phyloP scores from a whole-genome alignment of 345 rosid species.

The Brassica rapa region DNA sequence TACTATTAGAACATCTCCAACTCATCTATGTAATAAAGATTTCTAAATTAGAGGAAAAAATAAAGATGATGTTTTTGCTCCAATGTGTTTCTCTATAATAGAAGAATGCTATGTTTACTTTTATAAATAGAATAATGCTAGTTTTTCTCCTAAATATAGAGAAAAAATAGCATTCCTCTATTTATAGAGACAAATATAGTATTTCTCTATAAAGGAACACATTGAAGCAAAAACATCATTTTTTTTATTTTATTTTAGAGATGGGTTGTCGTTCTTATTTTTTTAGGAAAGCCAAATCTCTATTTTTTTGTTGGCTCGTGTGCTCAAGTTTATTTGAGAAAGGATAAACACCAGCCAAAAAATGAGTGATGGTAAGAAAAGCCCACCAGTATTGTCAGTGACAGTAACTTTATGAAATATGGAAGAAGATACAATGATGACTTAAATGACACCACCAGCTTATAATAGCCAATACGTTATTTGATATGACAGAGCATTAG shows the following conservation, averaged over 20 bases:
- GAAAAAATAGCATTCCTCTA: no score
- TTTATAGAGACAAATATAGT: no score
- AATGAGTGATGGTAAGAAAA: slow-evolving; percentile 15
- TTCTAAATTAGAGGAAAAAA: no score
- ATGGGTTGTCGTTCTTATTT: background rate
- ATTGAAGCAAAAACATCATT: no score
- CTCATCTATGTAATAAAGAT: no score
- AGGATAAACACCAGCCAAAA: background rate
- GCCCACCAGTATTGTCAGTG: slow-evolving; percentile 27
- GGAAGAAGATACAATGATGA: slow-evolving; percentile 42
- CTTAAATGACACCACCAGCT: slow-evolving; percentile 41
- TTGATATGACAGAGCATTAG: slow-evolving; percentile 37
- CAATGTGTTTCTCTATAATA: no score
- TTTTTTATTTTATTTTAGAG: no score
- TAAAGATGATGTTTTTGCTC: no score
- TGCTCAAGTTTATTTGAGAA: slow-evolving; percentile 6
- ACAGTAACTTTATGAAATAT: slow-evolving; percentile 37
- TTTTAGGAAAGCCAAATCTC: background rate
- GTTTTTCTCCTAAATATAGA: no score
- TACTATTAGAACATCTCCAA: background rate
- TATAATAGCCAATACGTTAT: slow-evolving; percentile 35
- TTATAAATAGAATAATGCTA: no score
- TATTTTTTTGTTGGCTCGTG: background rate
- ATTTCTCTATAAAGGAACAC: no score
- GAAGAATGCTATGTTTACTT: no score